Evolutionary conservation across 345 rosid genomes (phyloP).

Genomic region (Rubroshorea leprosula): DNA sequence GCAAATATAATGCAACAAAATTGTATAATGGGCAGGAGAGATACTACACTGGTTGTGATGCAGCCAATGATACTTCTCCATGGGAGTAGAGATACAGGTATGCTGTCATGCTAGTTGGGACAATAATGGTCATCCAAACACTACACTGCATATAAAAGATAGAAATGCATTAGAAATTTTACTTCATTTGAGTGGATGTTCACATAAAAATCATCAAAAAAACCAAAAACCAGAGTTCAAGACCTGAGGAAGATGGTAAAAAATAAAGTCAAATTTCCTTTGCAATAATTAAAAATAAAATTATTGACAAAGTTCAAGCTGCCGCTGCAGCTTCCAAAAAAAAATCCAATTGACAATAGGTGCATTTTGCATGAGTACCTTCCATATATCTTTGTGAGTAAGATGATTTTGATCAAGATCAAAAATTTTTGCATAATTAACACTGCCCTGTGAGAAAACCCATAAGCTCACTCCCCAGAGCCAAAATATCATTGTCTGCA

Average conservation of each 20-base stretch:
- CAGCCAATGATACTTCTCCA: constrained; percentile 96
- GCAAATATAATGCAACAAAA: not conserved
- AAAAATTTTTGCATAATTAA: constrained; percentile 73
- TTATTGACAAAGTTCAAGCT: not conserved
- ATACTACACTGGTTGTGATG: constrained; percentile 95
- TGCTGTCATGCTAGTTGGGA: constrained; percentile 96
- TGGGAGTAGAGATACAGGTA: constrained; percentile 92
- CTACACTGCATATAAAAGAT: constrained; percentile 64
- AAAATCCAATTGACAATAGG: too few relatives aligned
- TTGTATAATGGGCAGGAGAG: constrained; percentile 13
- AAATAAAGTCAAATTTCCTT: too few relatives aligned
- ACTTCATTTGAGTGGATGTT: not conserved
- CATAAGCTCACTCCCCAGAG: constrained; percentile 93
- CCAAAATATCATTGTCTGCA: constrained; percentile 67
- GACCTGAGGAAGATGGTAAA: not conserved
- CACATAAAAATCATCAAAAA: not conserved
- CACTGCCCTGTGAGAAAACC: constrained; percentile 80
- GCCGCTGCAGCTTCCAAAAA: too few relatives aligned
- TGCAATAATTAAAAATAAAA: too few relatives aligned
- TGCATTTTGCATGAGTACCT: constrained; percentile 39
- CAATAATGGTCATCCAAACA: constrained; percentile 90
- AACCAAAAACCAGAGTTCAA: not conserved
- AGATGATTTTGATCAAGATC: constrained; percentile 88
- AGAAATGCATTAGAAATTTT: constrained; percentile 2
- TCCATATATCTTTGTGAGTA: constrained; percentile 85